Evolutionary conservation across 1,139 yeast genomes (phyloP), one percentile per base, ranked within the genome.

Genomic region (Saccharomyces hybrid): DNA sequence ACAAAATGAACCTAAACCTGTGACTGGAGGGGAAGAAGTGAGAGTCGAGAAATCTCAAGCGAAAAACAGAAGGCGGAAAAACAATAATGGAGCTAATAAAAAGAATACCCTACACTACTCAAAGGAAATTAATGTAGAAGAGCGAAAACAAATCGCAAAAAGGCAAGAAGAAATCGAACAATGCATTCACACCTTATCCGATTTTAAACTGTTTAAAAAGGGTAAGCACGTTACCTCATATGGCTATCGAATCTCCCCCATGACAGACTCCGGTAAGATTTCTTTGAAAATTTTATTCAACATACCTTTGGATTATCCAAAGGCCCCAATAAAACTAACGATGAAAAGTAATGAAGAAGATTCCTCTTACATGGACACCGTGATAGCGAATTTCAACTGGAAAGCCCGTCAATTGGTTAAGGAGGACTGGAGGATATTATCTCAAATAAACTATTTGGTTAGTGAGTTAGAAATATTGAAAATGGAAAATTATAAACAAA

Each of bases 231-330:
- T 55, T 14, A 55, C 59, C 6, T 53, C 63, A 2, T 61, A 55
- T 49, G 59, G 62, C 2, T 25, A 50, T n/a, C 53, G 50, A 16
- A 38, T 38, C 20, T 9, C 13, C n/a, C 3, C 20, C 31, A 16
- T 56, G 41, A 53, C 44, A 20, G 3, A 50, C 13, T 49, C 55
- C 7, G 56, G 51, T 29, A 48, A 50, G 14, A 31, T 53, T 20
- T 44, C 48, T 4, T 44, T 50, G 25, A 56, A 56, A 25, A 49
- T 60, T 13, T 29, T 55, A 3, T 27, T 61, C n/a, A 53, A 48
- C n/a, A 51, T 62, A 26, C 64, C 65, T 3, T 42, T 50, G 11
- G 58, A 59, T 16, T 62, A 62, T 49, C 65, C 65, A 7, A 52
- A 53, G 25, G 32, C 57, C 2, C 56, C 65, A 1, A 26, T 58